phyloP scores from a whole-genome alignment of 495 filamentous ascomycete genomes.

The Penicillium canariense region DNA sequence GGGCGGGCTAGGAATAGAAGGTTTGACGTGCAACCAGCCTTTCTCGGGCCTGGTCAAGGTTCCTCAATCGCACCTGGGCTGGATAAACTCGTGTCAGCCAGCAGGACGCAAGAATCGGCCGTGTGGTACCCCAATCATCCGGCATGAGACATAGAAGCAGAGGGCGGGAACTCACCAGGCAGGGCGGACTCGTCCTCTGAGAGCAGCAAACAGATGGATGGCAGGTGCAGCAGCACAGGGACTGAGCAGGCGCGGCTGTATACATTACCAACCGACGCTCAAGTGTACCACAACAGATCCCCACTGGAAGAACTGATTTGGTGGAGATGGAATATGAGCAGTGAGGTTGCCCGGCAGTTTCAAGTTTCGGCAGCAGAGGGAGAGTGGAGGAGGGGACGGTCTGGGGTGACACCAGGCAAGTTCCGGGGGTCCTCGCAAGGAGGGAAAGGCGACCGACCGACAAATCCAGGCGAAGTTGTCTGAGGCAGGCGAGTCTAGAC shows the following conservation, averaged over 20 bases:
- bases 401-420: too few species aligned
- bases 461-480: too few species aligned
- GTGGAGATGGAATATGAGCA: neutral
- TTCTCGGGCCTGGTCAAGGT: neutral
- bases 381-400: neutral
- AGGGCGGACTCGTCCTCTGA: neutral
- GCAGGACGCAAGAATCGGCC: neutral
- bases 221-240: constrained; percentile 3
- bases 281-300: neutral
- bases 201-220: constrained; percentile 1
- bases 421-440: neutral
- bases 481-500: constrained; percentile 11
- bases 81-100: neutral
- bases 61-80: neutral
- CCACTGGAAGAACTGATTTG: neutral
- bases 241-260: constrained; percentile 3
- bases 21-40: neutral
- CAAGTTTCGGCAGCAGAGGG: neutral
- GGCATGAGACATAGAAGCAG: neutral
- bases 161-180: constrained; percentile 4
- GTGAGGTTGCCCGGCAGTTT: neutral
- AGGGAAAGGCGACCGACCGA: neutral
- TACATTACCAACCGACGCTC: constrained; percentile 8
- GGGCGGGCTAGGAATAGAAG: neutral
- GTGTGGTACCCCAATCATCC: neutral